A percentile compares a stretch with the other conserved stretches of the same genome.
These are phyloP conservation scores for Fraxinus paxiana DNA, from an alignment of 305 asterid species.

Conservation along the genomic window DNA sequence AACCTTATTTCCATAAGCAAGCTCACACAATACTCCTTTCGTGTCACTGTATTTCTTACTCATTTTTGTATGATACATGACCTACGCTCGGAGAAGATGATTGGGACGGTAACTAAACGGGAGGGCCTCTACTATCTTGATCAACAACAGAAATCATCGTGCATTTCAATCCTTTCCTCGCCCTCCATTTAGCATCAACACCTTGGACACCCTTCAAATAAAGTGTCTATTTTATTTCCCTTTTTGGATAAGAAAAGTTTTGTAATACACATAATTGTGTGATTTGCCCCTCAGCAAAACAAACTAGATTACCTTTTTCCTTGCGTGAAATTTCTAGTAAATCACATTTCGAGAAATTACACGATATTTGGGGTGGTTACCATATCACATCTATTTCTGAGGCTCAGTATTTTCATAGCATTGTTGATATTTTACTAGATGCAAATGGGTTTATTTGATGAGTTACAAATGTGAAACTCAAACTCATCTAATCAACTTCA, in stretches of 20 bases:
- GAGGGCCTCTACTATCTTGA: conserved; percentile 11
- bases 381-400: too few species aligned
- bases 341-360: too few species aligned
- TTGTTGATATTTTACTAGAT: too few species aligned
- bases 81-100: conserved; percentile 15
- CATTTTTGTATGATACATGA: conserved; percentile 8
- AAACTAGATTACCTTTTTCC: neutral
- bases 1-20: conserved; percentile 20
- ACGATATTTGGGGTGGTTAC: too few species aligned
- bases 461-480: too few species aligned
- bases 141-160: neutral
- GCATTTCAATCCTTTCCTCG: neutral
- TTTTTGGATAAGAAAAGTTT: too few species aligned
- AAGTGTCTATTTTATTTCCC: neutral
- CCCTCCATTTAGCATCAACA: neutral
- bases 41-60: neutral
- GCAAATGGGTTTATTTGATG: too few species aligned
- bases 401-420: too few species aligned
- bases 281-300: neutral
- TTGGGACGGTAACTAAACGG: conserved; percentile 8
- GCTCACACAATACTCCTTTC: neutral
- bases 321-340: too few species aligned
- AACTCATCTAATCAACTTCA: too few species aligned
- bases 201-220: neutral
- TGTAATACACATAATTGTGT: neutral